Base-by-base conservation (phyloP, 2,329 filamentous ascomycete genomes). In the Fusarium xylarioides region DNA sequence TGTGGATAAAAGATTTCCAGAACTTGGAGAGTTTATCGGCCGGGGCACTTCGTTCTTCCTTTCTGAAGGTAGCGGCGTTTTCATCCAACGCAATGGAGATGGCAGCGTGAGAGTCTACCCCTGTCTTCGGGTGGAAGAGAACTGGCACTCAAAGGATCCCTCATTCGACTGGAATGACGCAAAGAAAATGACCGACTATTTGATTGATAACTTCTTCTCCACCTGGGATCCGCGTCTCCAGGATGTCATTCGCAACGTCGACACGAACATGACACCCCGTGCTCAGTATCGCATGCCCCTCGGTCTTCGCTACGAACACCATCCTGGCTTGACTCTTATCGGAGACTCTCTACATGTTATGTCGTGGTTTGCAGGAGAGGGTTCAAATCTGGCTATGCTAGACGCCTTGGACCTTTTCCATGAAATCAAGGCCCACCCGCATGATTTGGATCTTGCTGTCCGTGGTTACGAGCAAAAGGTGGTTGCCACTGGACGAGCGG, bases 291-390 rank as follows among this genome's bases (percentile, higher is more conserved):
- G 38, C 3, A 57, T 57, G 54, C 54, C 54, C 10, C 0, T 44
- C 0, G 54, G 54, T 16, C 54, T 57, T 1, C 30, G 10, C 9
- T 57, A 57, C 4, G 7, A 44, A 0, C 38, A 47, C 1, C n/a
- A 15, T 14, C 30, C 30, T 0, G 54, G 54, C 0, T 15, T 57
- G 30, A 57, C n/a, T 9, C 40, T 57, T 0, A 23, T 57, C 0
- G 54, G 54, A 4, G 54, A 57, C 14, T 57, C 54, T 18, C 54
- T 57, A 0, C 54, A 57, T 14, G 54, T 57, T 0, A 57, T 57
- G 54, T 57, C 54, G 0, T 57, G 54, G 54, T 57, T 57, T 4
- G 38, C 38, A 3, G 54, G 54, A 16, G 54, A 57, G 15, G 54
- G 54, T n/a, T 38, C 54, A 3, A 57, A 57, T 1, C 4, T 57